Evolutionary conservation across 305 asterid species (phyloP).

Genomic region (Rubia peregrina): DNA sequence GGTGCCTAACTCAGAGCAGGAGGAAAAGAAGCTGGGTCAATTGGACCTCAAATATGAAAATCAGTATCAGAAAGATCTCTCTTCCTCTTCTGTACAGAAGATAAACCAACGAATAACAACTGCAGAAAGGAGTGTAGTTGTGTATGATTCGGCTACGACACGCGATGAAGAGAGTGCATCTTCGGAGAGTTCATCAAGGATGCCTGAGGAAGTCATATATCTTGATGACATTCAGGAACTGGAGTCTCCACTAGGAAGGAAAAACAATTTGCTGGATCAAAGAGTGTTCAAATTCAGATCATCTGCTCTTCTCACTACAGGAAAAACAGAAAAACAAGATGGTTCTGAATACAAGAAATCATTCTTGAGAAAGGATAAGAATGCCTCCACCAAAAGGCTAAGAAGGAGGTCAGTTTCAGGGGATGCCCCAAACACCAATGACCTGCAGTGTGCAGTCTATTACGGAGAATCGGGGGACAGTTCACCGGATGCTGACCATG

Average conservation of each 20-base stretch:
- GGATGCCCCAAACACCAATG: constrained; percentile 22
- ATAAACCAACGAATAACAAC: too few relatives aligned
- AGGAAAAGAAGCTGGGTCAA: constrained; percentile 11
- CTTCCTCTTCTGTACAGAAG: neutral
- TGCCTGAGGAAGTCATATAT: constrained; percentile 39
- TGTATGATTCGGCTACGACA: neutral
- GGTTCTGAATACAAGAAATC: constrained; percentile 7
- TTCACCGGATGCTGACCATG: constrained; percentile 23
- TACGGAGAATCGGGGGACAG: constrained; percentile 25
- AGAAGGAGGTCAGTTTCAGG: constrained; percentile 32
- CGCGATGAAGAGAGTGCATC: constrained; percentile 18
- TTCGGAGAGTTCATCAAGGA: constrained; percentile 25
- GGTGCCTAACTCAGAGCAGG: constrained; percentile 1
- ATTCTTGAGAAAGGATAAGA: constrained; percentile 18
- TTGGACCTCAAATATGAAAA: constrained; percentile 1
- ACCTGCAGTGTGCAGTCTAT: constrained; percentile 33
- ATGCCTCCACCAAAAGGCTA: constrained; percentile 25
- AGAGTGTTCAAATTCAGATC: constrained; percentile 60
- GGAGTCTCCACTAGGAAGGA: constrained; percentile 31
- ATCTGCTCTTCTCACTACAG: constrained; percentile 12
- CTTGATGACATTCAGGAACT: constrained; percentile 67
- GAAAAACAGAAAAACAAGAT: neutral
- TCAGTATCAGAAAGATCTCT: constrained; percentile 9
- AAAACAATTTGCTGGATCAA: constrained; percentile 44
- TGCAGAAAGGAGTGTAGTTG: neutral